Evolutionary conservation across 495 filamentous ascomycete species (phyloP).

Genomic region (Penicillium atrosanguineum): DNA sequence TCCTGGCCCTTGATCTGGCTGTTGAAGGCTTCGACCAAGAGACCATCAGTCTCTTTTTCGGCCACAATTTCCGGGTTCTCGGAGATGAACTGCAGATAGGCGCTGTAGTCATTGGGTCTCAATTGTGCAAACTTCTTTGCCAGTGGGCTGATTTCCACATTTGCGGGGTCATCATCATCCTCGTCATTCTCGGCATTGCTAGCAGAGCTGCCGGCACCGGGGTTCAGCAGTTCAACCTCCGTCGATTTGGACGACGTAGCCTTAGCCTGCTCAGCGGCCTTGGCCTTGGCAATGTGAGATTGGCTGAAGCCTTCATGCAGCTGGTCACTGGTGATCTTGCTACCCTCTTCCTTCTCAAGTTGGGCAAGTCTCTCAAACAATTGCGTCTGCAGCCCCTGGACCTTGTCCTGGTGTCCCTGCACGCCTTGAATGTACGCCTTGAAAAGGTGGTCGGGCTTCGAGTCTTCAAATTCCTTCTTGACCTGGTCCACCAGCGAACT

Average conservation of each 20-base stretch:
- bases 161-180: conserved; percentile 65
- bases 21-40: conserved; percentile 89
- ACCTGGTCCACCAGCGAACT: conserved; percentile 87
- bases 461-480: conserved; percentile 80
- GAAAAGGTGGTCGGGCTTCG: conserved; percentile 59
- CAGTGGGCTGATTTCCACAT: conserved; percentile 71
- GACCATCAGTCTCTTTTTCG: conserved; percentile 87
- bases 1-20: conserved; percentile 70
- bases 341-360: conserved; percentile 80
- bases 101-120: conserved; percentile 68
- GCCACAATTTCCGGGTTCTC: conserved; percentile 71
- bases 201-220: conserved; percentile 47
- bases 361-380: conserved; percentile 68
- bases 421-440: conserved; percentile 74
- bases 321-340: conserved; percentile 91
- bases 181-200: conserved; percentile 58
- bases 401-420: conserved; percentile 69
- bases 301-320: conserved; percentile 91
- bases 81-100: conserved; percentile 70
- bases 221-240: conserved; percentile 80
- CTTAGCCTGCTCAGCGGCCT: conserved; percentile 49
- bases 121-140: conserved; percentile 79
- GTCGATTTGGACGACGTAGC: conserved; percentile 24
- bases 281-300: conserved; percentile 72
- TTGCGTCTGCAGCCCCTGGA: conserved; percentile 72